Evolutionary conservation across 805 yeast genomes (phyloP), one percentile per base, ranked within the genome.

Genomic region (Blastobotrys muscicola): DNA sequence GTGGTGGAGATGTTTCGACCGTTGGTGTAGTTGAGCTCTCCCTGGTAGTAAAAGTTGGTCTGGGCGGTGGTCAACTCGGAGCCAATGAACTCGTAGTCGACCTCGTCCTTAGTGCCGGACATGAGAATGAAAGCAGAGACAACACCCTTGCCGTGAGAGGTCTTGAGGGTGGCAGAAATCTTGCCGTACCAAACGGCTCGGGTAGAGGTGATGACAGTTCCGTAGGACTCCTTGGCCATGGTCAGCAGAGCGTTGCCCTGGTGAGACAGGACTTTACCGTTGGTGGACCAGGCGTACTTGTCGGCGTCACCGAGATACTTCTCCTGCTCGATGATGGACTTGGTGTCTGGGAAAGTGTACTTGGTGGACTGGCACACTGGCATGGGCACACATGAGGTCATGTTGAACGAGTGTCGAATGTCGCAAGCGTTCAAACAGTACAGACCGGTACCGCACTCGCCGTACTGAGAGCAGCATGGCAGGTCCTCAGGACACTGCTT

Each of bases 401-500:
- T 54, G 52, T 72, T 73, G 66, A 62, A 78, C 3, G 94, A 84
- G 57, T 55, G 78, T 47, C 77, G 66, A 34, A 89, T 82, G 64
- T 87, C 85, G 68, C 97, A 89, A 32, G 92, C 90, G 46, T 89
- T 92, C 42, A 87, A 69, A 68, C 97, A 89, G 65, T 72, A 73
- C 12, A 72, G 59, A 16, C 94, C 94, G 16, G 79, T 73, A 55
- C 92, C 94, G 67, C 94, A 85, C 32, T 66, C 70, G 41, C 96
- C 96, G 53, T 74, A 80, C 53, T 78, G 82, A 8, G 86, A 78
- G 62, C 97, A 87, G 63, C 97, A 87, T 44, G 97, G 97, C n/a
- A 59, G 51, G 39, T 69, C 71, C 55, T 81, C 78, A 2, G 97
- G 96, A 66, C 97, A 87, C 3, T 68, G 55, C 8, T 57, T 48